A percentile compares a stretch with the other conserved stretches of the same genome.
These are phyloP conservation scores for Hypholoma fasciculare DNA, from an alignment of 768 basidiomycete genomes.

Conservation along the genomic window DNA sequence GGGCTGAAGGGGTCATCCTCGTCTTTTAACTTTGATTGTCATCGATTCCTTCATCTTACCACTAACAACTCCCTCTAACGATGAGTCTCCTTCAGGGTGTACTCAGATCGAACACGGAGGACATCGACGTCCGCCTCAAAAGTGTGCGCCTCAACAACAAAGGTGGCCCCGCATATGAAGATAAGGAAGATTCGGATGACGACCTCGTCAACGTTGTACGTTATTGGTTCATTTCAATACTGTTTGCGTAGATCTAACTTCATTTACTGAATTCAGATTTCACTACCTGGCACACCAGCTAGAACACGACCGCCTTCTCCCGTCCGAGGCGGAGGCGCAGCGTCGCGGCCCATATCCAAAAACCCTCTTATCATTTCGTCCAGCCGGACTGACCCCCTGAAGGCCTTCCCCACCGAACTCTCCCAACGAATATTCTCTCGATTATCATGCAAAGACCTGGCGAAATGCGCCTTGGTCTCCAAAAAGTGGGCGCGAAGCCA, in stretches of 20 bases:
- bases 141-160: slow-evolving; percentile 24
- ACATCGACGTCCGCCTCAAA: slow-evolving; percentile 36
- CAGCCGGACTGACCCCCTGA: slow-evolving; percentile 58
- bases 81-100: slow-evolving; percentile 76
- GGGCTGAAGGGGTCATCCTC: slow-evolving; percentile 9
- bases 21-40: background rate
- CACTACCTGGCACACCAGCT: slow-evolving; percentile 66
- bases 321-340: slow-evolving; percentile 33
- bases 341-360: slow-evolving; percentile 47
- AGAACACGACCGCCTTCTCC: slow-evolving; percentile 65
- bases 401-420: slow-evolving; percentile 75
- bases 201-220: slow-evolving; percentile 70
- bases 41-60: background rate
- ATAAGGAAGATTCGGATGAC: slow-evolving; percentile 62
- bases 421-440: slow-evolving; percentile 74
- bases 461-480: slow-evolving; percentile 77
- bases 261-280: slow-evolving; percentile 45
- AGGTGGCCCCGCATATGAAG: slow-evolving; percentile 23
- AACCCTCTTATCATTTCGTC: slow-evolving; percentile 46
- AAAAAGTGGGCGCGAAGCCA: slow-evolving; percentile 89
- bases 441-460: slow-evolving; percentile 65
- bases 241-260: background rate
- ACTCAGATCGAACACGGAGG: slow-evolving; percentile 52
- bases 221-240: background rate
- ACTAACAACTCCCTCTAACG: slow-evolving; percentile 16